These are phyloP conservation scores for Umbellularia californica DNA, from an alignment of 164 flowering plant genomes.

Conservation along the genomic window DNA sequence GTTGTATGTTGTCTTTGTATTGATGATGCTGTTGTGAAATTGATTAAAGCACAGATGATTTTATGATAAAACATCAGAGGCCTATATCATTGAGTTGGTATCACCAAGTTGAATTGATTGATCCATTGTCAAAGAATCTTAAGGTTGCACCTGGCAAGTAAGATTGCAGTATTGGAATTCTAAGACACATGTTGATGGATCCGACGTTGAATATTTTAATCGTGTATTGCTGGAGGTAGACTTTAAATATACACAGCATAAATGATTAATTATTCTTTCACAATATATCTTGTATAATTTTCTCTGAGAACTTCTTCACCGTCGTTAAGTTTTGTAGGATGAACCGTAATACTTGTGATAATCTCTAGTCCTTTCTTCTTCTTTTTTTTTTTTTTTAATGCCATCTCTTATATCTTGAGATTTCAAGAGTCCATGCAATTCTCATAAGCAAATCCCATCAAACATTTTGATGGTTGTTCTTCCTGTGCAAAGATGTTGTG, in stretches of 20 bases:
- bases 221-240: too few relatives aligned
- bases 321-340: too few relatives aligned
- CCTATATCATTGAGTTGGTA: background rate
- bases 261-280: too few relatives aligned
- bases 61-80: background rate
- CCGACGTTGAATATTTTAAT: too few relatives aligned
- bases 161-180: background rate
- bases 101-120: background rate
- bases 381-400: background rate
- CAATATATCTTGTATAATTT: too few relatives aligned
- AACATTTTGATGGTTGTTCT: background rate
- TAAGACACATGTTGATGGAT: background rate
- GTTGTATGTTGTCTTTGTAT: background rate
- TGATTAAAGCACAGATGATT: too few relatives aligned
- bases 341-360: too few relatives aligned
- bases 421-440: background rate
- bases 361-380: too few relatives aligned
- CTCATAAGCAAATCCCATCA: background rate
- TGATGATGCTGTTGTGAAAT: background rate
- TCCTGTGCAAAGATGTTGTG: background rate
- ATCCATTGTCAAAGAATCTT: background rate
- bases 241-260: too few relatives aligned
- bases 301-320: too few relatives aligned
- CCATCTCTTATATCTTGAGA: background rate
- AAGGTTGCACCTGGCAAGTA: background rate